Base-by-base conservation (phyloP, 176 grass and related monocot genomes). In the Oryza glaberrima region DNA sequence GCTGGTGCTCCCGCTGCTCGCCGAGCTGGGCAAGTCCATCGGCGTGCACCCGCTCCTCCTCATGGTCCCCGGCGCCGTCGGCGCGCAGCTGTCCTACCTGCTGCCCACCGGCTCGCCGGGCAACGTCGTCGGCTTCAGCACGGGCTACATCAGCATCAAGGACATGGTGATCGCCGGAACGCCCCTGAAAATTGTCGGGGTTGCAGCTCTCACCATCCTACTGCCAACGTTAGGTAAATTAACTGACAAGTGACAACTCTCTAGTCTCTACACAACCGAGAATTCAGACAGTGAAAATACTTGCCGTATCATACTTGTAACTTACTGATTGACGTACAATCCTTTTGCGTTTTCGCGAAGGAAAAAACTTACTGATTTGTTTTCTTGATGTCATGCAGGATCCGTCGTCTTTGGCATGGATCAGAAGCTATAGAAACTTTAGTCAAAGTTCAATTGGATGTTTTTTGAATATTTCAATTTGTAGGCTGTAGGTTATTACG, bases 221-320 rank as follows among this genome's bases (percentile, higher is more conserved):
- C 85, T 97, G 69, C 94, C 94, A 19, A 94, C 85, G 41, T 72
- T 98, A 95, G 95, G 92, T 98, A 84, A 85, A 85, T 89, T 66
- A 41, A 66, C 22, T 22, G 14, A 56, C 47, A 44, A 44, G 43
- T 14, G 47, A 49, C 52, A 19, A 19, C 51, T 32, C 30, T 32
- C 30, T 32, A 32, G 30, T 54, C 16, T 17, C 5, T 54, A 2
- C 49, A 85, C 1, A 0, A 14, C 76, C 9, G 22, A 75, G 1
- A 49, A 47, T 61, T 61, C 52, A 70, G 19, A 61, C 26, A 35
- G n/a, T 66, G 35, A 13, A 81, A 30, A 44, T 10, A 44, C 43
- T 44, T 44, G 9, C 9, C 43, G 41, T 43, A 43, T 43, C 9
- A 43, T 43, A 43, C 41, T 43, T 43, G 8, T 43, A 43, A 43